Conservation (phyloP, 1,284 basidiomycete genomes). For the Uromyces viciae-fabae region DNA sequence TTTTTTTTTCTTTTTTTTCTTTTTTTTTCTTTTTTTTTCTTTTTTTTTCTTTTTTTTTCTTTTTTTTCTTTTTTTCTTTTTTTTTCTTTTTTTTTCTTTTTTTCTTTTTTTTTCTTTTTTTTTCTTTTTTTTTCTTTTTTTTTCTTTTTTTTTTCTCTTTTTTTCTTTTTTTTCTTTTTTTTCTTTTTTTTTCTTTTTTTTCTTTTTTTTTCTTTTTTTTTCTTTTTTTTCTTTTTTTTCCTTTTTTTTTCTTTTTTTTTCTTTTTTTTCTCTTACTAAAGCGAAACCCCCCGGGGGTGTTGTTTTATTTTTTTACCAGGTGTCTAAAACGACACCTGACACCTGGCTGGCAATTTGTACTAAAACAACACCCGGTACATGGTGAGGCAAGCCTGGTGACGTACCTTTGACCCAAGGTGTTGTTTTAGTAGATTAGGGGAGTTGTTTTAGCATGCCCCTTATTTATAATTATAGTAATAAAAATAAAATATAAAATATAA, state of each 20-base stretch:
- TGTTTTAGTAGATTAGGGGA: background rate
- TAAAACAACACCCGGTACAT: too few relatives aligned
- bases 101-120: background rate
- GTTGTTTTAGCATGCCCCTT: too few relatives aligned
- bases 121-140: background rate
- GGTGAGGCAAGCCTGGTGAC: too few relatives aligned
- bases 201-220: background rate
- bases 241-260: background rate
- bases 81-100: background rate
- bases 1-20: background rate
- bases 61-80: background rate
- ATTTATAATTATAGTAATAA: too few relatives aligned
- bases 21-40: background rate
- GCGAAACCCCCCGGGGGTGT: background rate
- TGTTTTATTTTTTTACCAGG: background rate
- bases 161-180: background rate
- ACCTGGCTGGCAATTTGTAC: too few relatives aligned
- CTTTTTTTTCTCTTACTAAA: background rate
- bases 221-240: background rate
- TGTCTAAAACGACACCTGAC: too few relatives aligned
- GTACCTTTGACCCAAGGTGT: background rate
- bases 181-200: background rate
- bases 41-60: background rate
- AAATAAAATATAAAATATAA: too few relatives aligned
- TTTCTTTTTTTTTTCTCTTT: background rate